Conservation (phyloP, 768 basidiomycete genomes). For the Mycena albidolilacea region DNA sequence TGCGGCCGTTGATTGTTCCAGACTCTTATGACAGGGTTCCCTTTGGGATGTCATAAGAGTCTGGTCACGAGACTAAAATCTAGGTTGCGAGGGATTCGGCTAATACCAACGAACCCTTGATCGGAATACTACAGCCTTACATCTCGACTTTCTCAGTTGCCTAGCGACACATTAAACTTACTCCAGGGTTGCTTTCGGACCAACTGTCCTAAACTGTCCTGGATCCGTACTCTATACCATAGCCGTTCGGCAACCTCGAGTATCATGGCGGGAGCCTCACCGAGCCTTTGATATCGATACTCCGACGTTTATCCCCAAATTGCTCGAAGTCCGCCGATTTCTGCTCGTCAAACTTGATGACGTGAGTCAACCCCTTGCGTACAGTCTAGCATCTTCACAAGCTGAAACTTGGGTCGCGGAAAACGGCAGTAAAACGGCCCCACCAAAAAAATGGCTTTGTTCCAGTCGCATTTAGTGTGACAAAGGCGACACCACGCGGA, state of each 20-base stretch:
- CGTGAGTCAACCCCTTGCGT: not conserved
- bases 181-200: no score
- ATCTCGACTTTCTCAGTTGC: no score
- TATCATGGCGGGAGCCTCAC: not conserved
- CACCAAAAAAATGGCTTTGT: not conserved
- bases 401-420: not conserved
- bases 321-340: not conserved
- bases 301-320: not conserved
- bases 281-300: no score
- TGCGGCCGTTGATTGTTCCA: no score
- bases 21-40: no score
- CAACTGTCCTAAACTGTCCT: not conserved
- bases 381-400: not conserved
- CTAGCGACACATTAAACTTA: no score
- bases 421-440: not conserved
- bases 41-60: no score
- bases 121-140: no score
- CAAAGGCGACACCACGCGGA: not conserved
- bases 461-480: not conserved
- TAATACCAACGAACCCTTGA: no score
- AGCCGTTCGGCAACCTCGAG: not conserved
- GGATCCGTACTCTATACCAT: not conserved
- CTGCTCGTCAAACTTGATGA: not conserved
- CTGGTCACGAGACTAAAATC: no score
- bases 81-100: no score